Percentiles rank a stretch among this genome's conserved stretches.
phyloP scores from a whole-genome alignment of 2,329 filamentous ascomycete species.

The Geosmithia morbida region DNA sequence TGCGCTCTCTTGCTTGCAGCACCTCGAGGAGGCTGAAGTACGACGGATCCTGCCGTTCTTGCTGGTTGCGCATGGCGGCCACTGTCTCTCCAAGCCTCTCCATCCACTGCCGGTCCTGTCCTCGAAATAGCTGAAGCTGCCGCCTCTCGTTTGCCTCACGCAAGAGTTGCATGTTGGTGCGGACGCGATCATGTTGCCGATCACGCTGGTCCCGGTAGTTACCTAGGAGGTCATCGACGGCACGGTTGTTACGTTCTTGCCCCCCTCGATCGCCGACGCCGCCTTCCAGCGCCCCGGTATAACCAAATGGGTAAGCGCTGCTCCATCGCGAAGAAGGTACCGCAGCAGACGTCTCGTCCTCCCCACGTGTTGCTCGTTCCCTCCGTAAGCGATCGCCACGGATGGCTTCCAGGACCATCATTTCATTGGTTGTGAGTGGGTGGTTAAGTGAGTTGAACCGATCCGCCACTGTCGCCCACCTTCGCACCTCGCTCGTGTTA shows the following conservation, averaged over 20 bases:
- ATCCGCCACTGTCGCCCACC: slow-evolving; percentile 12
- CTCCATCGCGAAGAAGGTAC: not conserved
- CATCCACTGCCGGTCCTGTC: slow-evolving; percentile 17
- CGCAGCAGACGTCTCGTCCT: not conserved
- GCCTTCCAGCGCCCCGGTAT: not conserved
- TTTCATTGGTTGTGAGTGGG: slow-evolving; percentile 39
- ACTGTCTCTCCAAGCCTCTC: slow-evolving; percentile 20
- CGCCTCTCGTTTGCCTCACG: slow-evolving; percentile 12
- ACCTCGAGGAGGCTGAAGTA: slow-evolving; percentile 22
- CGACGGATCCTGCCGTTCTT: slow-evolving; percentile 18
- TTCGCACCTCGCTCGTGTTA: slow-evolving; percentile 9
- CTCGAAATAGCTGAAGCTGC: slow-evolving; percentile 8
- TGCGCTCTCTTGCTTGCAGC: slow-evolving; percentile 17
- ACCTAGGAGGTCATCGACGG: slow-evolving; percentile 22
- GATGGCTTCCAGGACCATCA: slow-evolving; percentile 39
- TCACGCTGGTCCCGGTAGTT: slow-evolving; percentile 22
- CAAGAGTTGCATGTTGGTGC: slow-evolving; percentile 16
- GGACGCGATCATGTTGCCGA: slow-evolving; percentile 16
- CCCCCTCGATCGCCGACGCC: too few relatives aligned
- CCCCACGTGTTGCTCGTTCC: slow-evolving; percentile 18
- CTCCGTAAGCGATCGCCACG: slow-evolving; percentile 36
- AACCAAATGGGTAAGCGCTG: not conserved
- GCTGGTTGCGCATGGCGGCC: slow-evolving; percentile 18
- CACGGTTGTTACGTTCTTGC: slow-evolving; percentile 13
- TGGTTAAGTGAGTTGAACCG: slow-evolving; percentile 29